Evolutionary conservation across 2,329 filamentous ascomycete genomes (phyloP).

Genomic region (Nigrospora oryzae): DNA sequence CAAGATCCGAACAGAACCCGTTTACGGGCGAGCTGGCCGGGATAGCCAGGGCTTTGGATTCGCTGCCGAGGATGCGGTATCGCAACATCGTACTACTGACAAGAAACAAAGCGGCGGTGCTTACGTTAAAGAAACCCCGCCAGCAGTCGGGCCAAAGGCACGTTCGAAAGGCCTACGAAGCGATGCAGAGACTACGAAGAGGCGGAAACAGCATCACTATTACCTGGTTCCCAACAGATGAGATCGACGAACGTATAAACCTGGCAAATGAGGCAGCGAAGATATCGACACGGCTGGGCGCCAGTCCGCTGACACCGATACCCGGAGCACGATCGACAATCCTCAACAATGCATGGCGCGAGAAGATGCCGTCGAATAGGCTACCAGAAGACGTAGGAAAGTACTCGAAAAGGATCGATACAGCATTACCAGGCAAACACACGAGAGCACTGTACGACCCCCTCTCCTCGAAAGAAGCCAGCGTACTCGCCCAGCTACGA

Average conservation of each 20-base stretch:
- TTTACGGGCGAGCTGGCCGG: constrained; percentile 1
- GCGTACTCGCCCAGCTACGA: background rate
- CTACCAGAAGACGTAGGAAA: background rate
- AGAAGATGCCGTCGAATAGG: background rate
- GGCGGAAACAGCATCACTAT: too few species aligned
- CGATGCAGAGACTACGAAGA: background rate
- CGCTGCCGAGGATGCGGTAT: constrained; percentile 12
- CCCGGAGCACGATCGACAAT: constrained; percentile 1
- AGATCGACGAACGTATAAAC: too few species aligned
- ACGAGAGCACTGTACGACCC: background rate
- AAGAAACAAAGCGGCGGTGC: constrained; percentile 1
- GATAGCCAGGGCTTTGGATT: constrained; percentile 12
- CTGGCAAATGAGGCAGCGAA: too few species aligned
- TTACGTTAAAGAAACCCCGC: background rate
- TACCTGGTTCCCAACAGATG: too few species aligned
- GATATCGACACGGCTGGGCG: too few species aligned
- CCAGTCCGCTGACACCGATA: background rate
- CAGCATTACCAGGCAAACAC: constrained; percentile 1
- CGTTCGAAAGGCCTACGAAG: background rate
- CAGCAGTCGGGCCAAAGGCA: constrained; percentile 1
- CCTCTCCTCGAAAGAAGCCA: background rate
- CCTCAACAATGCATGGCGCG: background rate
- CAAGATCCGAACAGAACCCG: constrained; percentile 1
- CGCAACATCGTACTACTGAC: background rate
- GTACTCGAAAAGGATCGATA: constrained; percentile 2